phyloP scores from a whole-genome alignment of 768 basidiomycete genomes.

The Ramaria sp. region DNA sequence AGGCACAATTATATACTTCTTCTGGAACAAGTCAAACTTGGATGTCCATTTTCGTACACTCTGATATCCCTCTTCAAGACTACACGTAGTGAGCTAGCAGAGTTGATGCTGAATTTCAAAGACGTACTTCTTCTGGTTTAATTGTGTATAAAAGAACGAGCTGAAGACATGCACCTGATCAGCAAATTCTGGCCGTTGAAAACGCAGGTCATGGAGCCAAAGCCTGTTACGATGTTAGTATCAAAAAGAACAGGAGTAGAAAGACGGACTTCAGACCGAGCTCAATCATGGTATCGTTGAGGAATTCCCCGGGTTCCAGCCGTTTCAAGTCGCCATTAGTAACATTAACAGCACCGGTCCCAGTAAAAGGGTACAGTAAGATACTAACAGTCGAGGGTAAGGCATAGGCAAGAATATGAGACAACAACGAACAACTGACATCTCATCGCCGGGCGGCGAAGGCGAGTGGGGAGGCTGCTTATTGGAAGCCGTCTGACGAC shows the following conservation, averaged over 20 bases:
- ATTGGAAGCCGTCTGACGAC: background rate
- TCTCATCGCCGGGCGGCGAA: background rate
- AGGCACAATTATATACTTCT: slow-evolving; percentile 89
- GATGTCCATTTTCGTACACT: slow-evolving; percentile 92
- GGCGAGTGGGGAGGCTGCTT: background rate
- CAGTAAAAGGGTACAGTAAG: slow-evolving; percentile 60
- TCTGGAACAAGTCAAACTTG: slow-evolving; percentile 77
- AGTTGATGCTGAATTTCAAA: background rate
- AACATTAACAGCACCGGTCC: slow-evolving; percentile 69
- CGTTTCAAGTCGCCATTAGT: slow-evolving; percentile 70
- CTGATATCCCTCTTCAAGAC: slow-evolving; percentile 57
- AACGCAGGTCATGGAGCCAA: slow-evolving; percentile 54
- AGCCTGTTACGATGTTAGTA: slow-evolving; percentile 33
- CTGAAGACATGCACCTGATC: slow-evolving; percentile 84
- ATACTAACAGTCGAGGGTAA: slow-evolving; percentile 35
- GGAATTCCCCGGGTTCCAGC: slow-evolving; percentile 67
- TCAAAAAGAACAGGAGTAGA: background rate
- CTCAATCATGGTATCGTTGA: slow-evolving; percentile 96
- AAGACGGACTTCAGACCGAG: slow-evolving; percentile 80
- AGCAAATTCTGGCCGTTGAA: slow-evolving; percentile 46
- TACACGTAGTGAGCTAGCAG: slow-evolving; percentile 18
- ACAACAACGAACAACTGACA: background rate
- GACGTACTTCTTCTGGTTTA: slow-evolving; percentile 57
- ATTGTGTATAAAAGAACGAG: slow-evolving; percentile 96
- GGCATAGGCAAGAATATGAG: background rate